Evolutionary conservation across 768 basidiomycete species (phyloP).

Genomic region (Tylopilus vinaceipallidus): DNA sequence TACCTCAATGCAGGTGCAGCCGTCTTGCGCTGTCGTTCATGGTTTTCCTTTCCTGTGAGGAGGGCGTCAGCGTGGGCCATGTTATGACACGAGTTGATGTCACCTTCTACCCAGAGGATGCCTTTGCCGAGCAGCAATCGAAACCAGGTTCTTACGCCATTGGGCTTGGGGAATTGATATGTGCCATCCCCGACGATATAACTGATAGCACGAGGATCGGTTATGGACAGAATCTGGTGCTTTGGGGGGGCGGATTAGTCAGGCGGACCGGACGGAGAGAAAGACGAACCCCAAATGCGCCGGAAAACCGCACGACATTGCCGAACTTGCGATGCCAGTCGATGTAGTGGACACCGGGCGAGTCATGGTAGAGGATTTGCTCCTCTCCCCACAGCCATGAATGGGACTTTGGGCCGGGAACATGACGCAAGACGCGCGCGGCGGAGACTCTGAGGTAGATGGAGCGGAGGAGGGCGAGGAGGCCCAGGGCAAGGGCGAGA

Average conservation of each 20-base stretch:
- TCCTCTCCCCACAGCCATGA: conserved; percentile 64
- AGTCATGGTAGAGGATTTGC: conserved; percentile 48
- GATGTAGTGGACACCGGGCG: conserved; percentile 52
- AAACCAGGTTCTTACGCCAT: conserved; percentile 65
- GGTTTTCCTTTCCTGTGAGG: conserved; percentile 48
- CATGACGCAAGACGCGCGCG: conserved; percentile 37
- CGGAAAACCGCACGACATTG: conserved; percentile 52
- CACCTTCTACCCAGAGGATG: conserved; percentile 66
- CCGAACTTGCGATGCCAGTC: conserved; percentile 55
- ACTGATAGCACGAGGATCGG: conserved; percentile 50
- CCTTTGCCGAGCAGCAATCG: conserved; percentile 58
- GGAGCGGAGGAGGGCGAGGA: conserved; percentile 34
- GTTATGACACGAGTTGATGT: conserved; percentile 2
- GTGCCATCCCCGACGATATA: conserved; percentile 55
- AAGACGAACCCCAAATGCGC: conserved; percentile 50
- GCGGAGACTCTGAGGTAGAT: conserved; percentile 34
- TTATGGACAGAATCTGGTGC: conserved; percentile 59
- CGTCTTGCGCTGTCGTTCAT: conserved; percentile 51
- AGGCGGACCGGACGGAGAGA: conserved; percentile 3
- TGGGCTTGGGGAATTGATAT: conserved; percentile 61
- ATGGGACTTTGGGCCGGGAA: conserved; percentile 50
- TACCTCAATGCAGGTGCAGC: conserved; percentile 61
- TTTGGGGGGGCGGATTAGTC: conserved; percentile 24
- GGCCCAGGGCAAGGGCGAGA: conserved; percentile 18
- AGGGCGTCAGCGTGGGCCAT: conserved; percentile 1